These are phyloP conservation scores for Amanita rimosa DNA, from an alignment of 768 basidiomycete species.

Conservation along the genomic window DNA sequence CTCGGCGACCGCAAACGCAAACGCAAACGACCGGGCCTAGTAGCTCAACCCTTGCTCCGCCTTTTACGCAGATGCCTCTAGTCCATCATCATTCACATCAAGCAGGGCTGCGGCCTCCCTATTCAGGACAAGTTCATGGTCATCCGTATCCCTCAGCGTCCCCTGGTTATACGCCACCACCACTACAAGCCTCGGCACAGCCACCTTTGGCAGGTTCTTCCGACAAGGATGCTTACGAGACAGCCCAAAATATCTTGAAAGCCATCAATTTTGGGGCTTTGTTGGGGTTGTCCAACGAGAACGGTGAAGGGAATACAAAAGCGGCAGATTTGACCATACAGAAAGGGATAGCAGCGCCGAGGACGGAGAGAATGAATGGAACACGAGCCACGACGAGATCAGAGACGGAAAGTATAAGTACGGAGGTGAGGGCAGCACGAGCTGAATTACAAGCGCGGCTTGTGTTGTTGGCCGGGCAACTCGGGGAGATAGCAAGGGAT, in stretches of 20 bases:
- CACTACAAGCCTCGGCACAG: slow-evolving; percentile 15
- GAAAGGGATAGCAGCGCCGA: neutral
- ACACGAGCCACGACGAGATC: no score
- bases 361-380: neutral
- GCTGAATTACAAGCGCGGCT: slow-evolving; percentile 67
- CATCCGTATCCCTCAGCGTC: slow-evolving; percentile 21
- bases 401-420: neutral
- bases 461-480: slow-evolving; percentile 60
- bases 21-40: slow-evolving; percentile 17
- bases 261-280: slow-evolving; percentile 64
- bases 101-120: slow-evolving; percentile 17
- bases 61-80: slow-evolving; percentile 50
- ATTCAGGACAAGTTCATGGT: slow-evolving; percentile 26
- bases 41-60: slow-evolving; percentile 27
- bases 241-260: slow-evolving; percentile 66
- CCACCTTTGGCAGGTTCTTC: slow-evolving; percentile 7
- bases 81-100: slow-evolving; percentile 27
- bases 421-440: slow-evolving; percentile 24
- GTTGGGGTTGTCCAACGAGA: slow-evolving; percentile 27
- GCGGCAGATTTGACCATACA: slow-evolving; percentile 2
- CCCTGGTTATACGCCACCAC: slow-evolving; percentile 13
- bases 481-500: slow-evolving; percentile 40
- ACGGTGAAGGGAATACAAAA: neutral
- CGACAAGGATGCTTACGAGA: slow-evolving; percentile 54
- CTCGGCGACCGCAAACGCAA: slow-evolving; percentile 66